Percentiles rank a stretch among this genome's conserved stretches.
phyloP scores from a whole-genome alignment of 2,329 filamentous ascomycete genomes.

The Thelonectria discophora region DNA sequence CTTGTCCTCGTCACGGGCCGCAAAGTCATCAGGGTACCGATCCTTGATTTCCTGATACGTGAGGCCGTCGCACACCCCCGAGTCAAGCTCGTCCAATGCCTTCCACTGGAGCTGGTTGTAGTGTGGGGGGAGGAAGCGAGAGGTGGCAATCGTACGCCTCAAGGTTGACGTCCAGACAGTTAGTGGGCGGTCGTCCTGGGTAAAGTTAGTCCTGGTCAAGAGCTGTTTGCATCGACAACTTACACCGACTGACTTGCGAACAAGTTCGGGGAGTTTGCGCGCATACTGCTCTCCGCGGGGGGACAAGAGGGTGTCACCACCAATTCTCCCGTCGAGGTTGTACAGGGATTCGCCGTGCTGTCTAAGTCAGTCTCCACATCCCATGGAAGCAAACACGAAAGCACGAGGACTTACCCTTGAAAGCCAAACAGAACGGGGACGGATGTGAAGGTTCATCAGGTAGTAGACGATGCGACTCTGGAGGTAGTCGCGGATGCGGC shows the following conservation, averaged over 20 bases:
- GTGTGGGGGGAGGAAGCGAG: slow-evolving; percentile 78
- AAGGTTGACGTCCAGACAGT: slow-evolving; percentile 72
- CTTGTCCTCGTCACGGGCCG: slow-evolving; percentile 95
- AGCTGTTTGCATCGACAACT: slow-evolving; percentile 42
- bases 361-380: slow-evolving; percentile 18
- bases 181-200: slow-evolving; percentile 66
- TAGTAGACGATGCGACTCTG: slow-evolving; percentile 98
- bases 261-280: slow-evolving; percentile 81
- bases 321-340: slow-evolving; percentile 90
- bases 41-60: slow-evolving; percentile 96
- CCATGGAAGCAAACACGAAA: neutral
- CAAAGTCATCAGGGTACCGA: slow-evolving; percentile 91
- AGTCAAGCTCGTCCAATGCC: slow-evolving; percentile 95
- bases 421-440: slow-evolving; percentile 94
- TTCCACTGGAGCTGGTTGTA: slow-evolving; percentile 99
- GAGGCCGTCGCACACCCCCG: slow-evolving; percentile 93
- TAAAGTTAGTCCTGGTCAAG: slow-evolving; percentile 25
- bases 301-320: slow-evolving; percentile 89
- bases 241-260: slow-evolving; percentile 87
- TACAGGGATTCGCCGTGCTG: slow-evolving; percentile 94
- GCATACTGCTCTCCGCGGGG: slow-evolving; percentile 89
- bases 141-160: slow-evolving; percentile 89
- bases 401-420: slow-evolving; percentile 73
- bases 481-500: slow-evolving; percentile 94
- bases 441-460: slow-evolving; percentile 98